Evolutionary conservation across 2,329 filamentous ascomycete species (phyloP), one percentile per base, ranked within the genome.

Genomic region (Apiospora pterosperma): DNA sequence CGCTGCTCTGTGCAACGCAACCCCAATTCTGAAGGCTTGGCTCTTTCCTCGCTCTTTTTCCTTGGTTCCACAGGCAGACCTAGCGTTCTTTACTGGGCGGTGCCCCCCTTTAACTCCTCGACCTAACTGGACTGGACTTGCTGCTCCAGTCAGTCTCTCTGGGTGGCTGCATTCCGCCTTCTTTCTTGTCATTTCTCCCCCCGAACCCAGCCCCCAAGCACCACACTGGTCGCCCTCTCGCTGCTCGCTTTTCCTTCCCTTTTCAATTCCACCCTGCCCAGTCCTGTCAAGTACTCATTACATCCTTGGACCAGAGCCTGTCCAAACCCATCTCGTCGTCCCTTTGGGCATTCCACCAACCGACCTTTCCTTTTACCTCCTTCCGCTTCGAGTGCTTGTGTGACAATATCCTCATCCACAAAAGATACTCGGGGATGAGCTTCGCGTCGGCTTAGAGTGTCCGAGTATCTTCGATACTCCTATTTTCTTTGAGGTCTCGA

Each of bases 391-490:
- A 55, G 28, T 34, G n/a, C 28, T 55, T 19, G 48, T 55, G 28
- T 55, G n/a, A n/a, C 48, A 55, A 55, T 55, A 55, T 55, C 7
- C 48, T 55, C 48, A 55, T 28, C 38, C 36, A 62, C 41, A 55
- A 63, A 38, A 63, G 58, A 59, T 38, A 63, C 62, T 63, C 62
- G 62, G 61, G 48, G 48, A 63, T 61, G 62, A 63, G 28, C 68
- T 67, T 65, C 48, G 48, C 48, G 48, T 55, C 48, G 48, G 48
- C 48, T 34, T 55, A 55, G 48, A 65, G 62, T 67, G 62, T 59
- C 69, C 68, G 70, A 71, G 72, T 74, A 71, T 74, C 71, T 60
- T 64, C 66, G 69, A 72, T 74, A 71, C 73, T 74, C 67, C 48
- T 60, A 62, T 44, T 62, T 34, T 41, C 63, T 67, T 65, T 60